phyloP scores from a whole-genome alignment of 495 filamentous ascomycete genomes.

The Apiosordaria backusii region DNA sequence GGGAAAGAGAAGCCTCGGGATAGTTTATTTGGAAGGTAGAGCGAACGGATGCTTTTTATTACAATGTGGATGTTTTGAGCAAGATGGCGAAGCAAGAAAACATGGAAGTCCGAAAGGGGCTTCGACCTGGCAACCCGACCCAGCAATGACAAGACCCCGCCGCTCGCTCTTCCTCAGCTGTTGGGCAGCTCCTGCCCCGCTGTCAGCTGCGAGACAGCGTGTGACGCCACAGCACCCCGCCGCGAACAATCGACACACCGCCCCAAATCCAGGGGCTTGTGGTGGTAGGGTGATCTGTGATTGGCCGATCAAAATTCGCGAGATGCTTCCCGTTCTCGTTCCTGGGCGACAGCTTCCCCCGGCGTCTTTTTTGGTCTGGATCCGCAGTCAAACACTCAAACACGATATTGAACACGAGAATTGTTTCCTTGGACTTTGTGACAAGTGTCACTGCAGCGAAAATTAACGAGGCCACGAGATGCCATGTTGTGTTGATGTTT shows the following conservation, averaged over 20 bases:
- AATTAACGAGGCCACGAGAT: background rate
- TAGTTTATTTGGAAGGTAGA: background rate
- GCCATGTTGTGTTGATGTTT: background rate
- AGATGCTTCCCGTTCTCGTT: background rate
- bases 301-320: background rate
- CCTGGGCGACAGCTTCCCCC: background rate
- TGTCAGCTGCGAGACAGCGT: background rate
- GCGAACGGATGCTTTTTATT: background rate
- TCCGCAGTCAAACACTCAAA: background rate
- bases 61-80: too few relatives aligned
- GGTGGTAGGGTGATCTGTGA: background rate
- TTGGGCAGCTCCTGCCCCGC: conserved; percentile 1
- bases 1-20: background rate
- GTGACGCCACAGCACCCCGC: conserved; percentile 2
- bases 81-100: conserved; percentile 5
- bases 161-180: background rate
- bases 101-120: conserved; percentile 2
- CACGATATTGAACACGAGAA: conserved; percentile 1
- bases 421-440: background rate
- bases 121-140: background rate
- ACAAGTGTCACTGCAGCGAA: background rate
- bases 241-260: background rate
- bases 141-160: background rate
- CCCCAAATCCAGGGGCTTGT: background rate
- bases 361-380: conserved; percentile 1